phyloP scores from a whole-genome alignment of 1,284 basidiomycete genomes.

The Exobasidium cylindrosporum region DNA sequence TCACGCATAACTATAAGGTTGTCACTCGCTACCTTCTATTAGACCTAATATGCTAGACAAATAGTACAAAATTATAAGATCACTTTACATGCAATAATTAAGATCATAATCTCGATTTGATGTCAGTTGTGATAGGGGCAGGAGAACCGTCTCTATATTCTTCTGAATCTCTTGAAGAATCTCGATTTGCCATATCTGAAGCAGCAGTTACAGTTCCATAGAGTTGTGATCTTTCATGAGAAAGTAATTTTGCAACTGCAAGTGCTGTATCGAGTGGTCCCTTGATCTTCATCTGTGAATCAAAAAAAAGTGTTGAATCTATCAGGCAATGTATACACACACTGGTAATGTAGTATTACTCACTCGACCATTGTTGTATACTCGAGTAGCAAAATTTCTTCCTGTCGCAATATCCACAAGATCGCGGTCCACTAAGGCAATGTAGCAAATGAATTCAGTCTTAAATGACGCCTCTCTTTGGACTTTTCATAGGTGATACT shows the following conservation, averaged over 20 bases:
- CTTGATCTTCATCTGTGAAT: conserved; percentile 34
- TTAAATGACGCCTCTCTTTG: too few relatives aligned
- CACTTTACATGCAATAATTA: too few relatives aligned
- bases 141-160: conserved; percentile 38
- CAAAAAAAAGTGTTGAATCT: not conserved
- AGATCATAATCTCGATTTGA: conserved; percentile 2
- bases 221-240: conserved; percentile 48
- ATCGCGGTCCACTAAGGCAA: conserved; percentile 29
- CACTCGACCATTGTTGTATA: conserved; percentile 37
- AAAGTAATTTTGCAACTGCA: conserved; percentile 32
- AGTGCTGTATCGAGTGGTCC: conserved; percentile 46
- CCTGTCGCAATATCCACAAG: conserved; percentile 48
- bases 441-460: not conserved
- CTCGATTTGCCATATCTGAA: conserved; percentile 9
- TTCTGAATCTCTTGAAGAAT: conserved; percentile 12
- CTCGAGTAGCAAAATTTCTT: conserved; percentile 34
- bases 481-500: too few relatives aligned
- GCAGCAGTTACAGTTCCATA: conserved; percentile 28
- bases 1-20: too few relatives aligned
- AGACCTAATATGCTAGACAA: too few relatives aligned
- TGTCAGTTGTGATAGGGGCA: conserved; percentile 22
- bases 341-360: conserved; percentile 19
- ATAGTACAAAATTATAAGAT: too few relatives aligned
- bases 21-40: too few relatives aligned
- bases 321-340: not conserved